Conservation (phyloP, 2,329 filamentous ascomycete genomes). For the Colletotrichum tabaci region DNA sequence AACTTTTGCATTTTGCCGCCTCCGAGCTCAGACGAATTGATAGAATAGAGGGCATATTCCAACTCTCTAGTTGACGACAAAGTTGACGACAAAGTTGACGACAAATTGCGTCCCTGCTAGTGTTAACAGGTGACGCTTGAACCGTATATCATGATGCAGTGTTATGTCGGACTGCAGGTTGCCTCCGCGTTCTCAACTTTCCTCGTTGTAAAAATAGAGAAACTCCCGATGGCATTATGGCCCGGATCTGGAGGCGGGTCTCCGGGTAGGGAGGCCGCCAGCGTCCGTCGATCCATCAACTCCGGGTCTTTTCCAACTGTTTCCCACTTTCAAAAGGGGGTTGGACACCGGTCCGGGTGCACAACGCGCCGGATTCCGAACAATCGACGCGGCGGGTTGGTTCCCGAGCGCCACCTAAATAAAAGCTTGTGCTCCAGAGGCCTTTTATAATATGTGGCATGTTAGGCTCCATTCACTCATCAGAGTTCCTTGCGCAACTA, state of each 20-base stretch:
- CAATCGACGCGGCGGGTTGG: neutral
- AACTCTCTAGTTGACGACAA: neutral
- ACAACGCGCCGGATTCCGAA: neutral
- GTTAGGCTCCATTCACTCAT: too few relatives aligned
- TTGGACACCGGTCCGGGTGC: slow-evolving; percentile 7
- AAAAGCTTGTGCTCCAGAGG: neutral
- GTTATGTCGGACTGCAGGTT: neutral
- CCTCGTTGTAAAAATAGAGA: neutral
- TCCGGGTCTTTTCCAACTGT: slow-evolving; percentile 6
- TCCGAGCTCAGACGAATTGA: neutral
- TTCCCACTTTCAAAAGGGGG: neutral
- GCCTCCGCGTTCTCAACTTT: neutral
- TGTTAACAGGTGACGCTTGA: neutral
- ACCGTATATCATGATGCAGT: neutral
- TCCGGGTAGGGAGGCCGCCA: slow-evolving; percentile 18
- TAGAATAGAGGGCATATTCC: neutral
- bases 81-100: too few relatives aligned
- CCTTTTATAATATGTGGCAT: neutral
- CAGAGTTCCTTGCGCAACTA: neutral
- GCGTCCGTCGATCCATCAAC: slow-evolving; percentile 1
- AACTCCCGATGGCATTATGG: neutral
- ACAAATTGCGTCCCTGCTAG: neutral
- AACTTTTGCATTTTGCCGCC: neutral
- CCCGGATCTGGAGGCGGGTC: slow-evolving; percentile 22
- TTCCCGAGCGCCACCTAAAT: neutral